A percentile compares a stretch with the other conserved stretches of the same genome.
These are phyloP conservation scores for Cystobasidium tubakii DNA, from an alignment of 768 basidiomycete species.

Conservation along the genomic window DNA sequence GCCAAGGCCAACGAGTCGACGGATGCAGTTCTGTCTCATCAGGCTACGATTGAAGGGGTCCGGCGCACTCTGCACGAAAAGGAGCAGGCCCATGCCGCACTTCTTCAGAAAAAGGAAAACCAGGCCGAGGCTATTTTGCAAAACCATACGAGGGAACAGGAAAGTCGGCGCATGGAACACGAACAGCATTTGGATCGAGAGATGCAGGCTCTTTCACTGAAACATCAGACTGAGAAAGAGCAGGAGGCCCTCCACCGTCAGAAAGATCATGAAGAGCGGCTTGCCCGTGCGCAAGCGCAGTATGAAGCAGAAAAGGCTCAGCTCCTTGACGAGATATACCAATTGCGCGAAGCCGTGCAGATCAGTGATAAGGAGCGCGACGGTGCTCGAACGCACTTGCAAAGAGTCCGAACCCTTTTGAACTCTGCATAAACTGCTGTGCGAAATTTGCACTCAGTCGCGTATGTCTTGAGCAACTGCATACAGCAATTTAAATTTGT, in stretches of 20 bases:
- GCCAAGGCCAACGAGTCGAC: neutral
- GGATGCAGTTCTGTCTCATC: neutral
- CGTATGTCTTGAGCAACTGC: too few species aligned
- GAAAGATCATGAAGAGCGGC: neutral
- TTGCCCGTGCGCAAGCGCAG: neutral
- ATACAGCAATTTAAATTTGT: too few species aligned
- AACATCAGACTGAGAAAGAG: neutral
- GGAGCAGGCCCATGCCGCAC: neutral
- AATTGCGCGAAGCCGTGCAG: neutral
- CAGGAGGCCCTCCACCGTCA: neutral
- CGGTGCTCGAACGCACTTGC: neutral
- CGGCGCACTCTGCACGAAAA: neutral
- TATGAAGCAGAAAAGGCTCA: neutral
- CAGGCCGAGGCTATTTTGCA: neutral
- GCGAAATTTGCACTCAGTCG: too few species aligned
- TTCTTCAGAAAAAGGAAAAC: too few species aligned
- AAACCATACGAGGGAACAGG: neutral
- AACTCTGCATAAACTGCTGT: neutral
- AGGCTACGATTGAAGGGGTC: neutral
- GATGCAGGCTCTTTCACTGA: neutral
- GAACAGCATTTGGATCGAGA: neutral
- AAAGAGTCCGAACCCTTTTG: neutral
- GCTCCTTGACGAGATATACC: neutral
- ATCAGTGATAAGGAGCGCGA: conserved; percentile 4
- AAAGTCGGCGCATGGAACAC: neutral